A percentile compares a stretch with the other conserved stretches of the same genome.
phyloP scores from a whole-genome alignment of 257 asterid species.

The Prunella vulgaris region DNA sequence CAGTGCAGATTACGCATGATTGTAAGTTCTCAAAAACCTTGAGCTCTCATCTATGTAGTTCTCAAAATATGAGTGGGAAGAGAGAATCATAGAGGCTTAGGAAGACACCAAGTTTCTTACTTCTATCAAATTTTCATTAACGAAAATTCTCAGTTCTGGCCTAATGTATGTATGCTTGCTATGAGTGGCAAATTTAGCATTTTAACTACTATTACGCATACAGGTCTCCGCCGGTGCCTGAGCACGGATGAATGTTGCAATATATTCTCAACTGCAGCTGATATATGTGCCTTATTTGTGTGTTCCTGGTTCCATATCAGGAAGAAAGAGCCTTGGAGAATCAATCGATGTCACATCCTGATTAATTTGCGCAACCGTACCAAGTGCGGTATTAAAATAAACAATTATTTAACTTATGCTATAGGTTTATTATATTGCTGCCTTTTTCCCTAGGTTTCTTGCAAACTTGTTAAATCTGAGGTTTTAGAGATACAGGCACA shows the following conservation, averaged over 20 bases:
- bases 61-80: too few relatives aligned
- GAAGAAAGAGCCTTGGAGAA: conserved; percentile 9
- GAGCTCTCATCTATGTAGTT: neutral
- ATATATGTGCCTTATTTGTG: neutral
- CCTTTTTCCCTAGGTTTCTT: neutral
- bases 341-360: conserved; percentile 4
- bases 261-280: conserved; percentile 16
- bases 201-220: neutral
- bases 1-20: conserved; percentile 37
- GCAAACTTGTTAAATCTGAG: conserved; percentile 6
- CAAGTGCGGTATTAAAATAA: neutral
- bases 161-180: neutral
- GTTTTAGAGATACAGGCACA: neutral
- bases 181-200: conserved; percentile 10
- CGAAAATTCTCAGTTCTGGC: neutral
- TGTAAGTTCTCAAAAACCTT: conserved; percentile 29
- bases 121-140: too few relatives aligned
- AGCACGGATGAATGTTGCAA: conserved; percentile 22
- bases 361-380: neutral
- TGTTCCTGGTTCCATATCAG: conserved; percentile 11
- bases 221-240: conserved; percentile 26
- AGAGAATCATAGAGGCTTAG: too few relatives aligned
- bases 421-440: conserved; percentile 13
- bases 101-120: too few relatives aligned
- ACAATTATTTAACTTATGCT: conserved; percentile 5